These are phyloP conservation scores for Evernia prunastri DNA, from an alignment of 495 filamentous ascomycete genomes.

Conservation along the genomic window DNA sequence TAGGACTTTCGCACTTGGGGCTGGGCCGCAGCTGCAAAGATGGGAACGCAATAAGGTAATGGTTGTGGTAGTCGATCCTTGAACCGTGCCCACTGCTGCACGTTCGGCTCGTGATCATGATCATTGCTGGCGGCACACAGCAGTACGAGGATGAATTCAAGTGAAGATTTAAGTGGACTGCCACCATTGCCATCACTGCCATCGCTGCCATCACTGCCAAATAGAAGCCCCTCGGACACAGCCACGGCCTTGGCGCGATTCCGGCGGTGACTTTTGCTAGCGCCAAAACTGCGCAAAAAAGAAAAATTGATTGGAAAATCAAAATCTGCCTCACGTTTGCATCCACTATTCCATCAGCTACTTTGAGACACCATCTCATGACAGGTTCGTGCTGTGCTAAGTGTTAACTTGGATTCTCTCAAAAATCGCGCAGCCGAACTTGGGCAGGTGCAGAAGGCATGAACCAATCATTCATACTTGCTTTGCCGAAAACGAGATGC, in stretches of 20 bases:
- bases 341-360: neutral
- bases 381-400: neutral
- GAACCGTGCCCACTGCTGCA: neutral
- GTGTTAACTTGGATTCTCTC: neutral
- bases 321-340: slow-evolving; percentile 4
- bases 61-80: neutral
- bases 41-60: neutral
- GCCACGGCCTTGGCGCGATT: slow-evolving; percentile 6
- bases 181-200: neutral
- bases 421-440: neutral
- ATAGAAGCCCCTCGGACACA: neutral
- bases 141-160: neutral
- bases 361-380: neutral
- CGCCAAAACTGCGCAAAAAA: neutral
- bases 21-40: neutral
- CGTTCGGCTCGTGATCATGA: neutral
- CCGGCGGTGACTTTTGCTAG: neutral
- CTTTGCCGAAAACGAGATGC: too few relatives aligned
- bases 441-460: neutral
- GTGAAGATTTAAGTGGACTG: neutral
- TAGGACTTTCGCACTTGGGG: neutral
- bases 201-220: neutral
- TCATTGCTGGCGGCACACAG: neutral
- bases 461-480: neutral
- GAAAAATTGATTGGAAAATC: neutral